Evolutionary conservation across 2,329 filamentous ascomycete genomes (phyloP).

Genomic region (Hypoxylon rubiginosum): DNA sequence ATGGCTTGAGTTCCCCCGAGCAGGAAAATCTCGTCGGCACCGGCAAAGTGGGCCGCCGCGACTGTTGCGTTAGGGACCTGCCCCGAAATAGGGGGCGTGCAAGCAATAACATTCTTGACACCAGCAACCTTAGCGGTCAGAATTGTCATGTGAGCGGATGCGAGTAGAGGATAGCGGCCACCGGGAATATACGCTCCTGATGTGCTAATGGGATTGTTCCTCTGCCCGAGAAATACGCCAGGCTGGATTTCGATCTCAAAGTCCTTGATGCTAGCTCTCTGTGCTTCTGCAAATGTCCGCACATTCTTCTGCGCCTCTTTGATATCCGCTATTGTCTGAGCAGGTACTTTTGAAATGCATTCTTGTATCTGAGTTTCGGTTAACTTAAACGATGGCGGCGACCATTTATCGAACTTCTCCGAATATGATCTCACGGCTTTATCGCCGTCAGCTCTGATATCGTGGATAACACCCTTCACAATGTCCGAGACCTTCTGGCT

Average conservation of each 20-base stretch:
- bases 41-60: constrained; percentile 58
- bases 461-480: constrained; percentile 62
- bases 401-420: constrained; percentile 68
- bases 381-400: constrained; percentile 62
- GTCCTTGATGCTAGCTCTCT: constrained; percentile 61
- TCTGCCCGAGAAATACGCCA: constrained; percentile 65
- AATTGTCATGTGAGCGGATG: constrained; percentile 68
- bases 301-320: constrained; percentile 64
- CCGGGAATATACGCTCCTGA: constrained; percentile 65
- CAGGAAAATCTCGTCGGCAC: constrained; percentile 43
- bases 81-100: constrained; percentile 65
- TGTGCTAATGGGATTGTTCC: constrained; percentile 61
- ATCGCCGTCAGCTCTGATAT: constrained; percentile 62
- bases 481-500: constrained; percentile 55
- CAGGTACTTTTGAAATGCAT: constrained; percentile 58
- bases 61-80: constrained; percentile 63
- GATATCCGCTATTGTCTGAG: constrained; percentile 58
- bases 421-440: constrained; percentile 63
- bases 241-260: constrained; percentile 65
- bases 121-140: constrained; percentile 67
- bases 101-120: constrained; percentile 63
- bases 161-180: constrained; percentile 66
- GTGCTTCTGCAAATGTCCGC: constrained; percentile 62
- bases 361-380: constrained; percentile 59
- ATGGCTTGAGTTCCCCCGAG: constrained; percentile 63